A percentile compares a stretch with the other conserved stretches of the same genome.
Evolutionary conservation across 2,329 filamentous ascomycete genomes (phyloP).

Genomic region (Cladobotryum protrusum): DNA sequence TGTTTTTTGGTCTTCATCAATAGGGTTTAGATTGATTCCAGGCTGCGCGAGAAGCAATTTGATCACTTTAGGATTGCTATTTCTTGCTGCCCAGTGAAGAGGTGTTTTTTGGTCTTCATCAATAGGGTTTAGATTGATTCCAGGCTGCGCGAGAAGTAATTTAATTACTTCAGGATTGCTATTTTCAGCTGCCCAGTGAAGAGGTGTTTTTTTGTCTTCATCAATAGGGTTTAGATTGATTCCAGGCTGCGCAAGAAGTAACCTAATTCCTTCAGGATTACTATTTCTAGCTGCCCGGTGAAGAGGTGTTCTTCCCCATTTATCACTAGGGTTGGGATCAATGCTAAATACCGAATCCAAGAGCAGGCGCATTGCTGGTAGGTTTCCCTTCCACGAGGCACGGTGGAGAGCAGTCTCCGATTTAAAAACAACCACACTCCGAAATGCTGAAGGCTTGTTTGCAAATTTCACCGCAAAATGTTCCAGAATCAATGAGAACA

Average conservation of each 20-base stretch:
- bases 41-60: neutral
- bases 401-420: neutral
- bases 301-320: too few relatives aligned
- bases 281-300: too few relatives aligned
- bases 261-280: too few relatives aligned
- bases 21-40: accelerated
- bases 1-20: neutral
- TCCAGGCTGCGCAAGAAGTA: too few relatives aligned
- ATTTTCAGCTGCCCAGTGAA: too few relatives aligned
- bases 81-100: neutral
- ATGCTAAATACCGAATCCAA: neutral
- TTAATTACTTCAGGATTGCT: too few relatives aligned
- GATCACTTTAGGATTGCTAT: neutral
- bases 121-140: neutral
- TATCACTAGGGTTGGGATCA: neutral
- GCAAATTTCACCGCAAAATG: neutral
- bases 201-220: too few relatives aligned
- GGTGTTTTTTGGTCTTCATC: neutral
- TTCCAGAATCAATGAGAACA: neutral
- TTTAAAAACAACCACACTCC: neutral
- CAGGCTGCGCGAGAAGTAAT: too few relatives aligned
- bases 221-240: too few relatives aligned
- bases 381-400: neutral
- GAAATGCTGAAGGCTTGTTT: neutral
- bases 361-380: neutral